phyloP scores from a whole-genome alignment of 1,284 basidiomycete genomes.

The Trichosporon sp. region DNA sequence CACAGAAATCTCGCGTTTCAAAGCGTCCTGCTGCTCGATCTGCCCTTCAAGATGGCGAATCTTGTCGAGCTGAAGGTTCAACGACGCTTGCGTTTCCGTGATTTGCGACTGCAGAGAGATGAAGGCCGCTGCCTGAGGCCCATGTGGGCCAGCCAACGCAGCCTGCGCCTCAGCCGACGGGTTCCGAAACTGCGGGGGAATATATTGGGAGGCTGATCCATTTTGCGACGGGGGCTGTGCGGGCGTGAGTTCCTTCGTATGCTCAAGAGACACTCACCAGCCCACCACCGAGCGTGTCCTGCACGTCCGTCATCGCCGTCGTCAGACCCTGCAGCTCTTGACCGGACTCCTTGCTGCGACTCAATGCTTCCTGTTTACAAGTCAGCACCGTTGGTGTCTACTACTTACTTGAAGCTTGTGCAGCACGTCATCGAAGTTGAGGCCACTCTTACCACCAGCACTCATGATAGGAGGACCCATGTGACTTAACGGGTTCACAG shows the following conservation, averaged over 20 bases:
- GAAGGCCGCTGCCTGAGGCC: slow-evolving; percentile 46
- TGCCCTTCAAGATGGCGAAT: slow-evolving; percentile 76
- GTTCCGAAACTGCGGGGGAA: slow-evolving; percentile 45
- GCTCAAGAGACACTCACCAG: slow-evolving; percentile 55
- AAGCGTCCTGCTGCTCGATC: slow-evolving; percentile 72
- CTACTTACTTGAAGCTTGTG: slow-evolving; percentile 50
- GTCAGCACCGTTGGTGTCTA: neutral
- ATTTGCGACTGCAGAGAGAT: slow-evolving; percentile 77
- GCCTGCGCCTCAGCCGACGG: slow-evolving; percentile 45
- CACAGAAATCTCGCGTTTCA: slow-evolving; percentile 72
- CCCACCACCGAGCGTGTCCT: slow-evolving; percentile 83
- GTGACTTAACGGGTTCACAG: slow-evolving; percentile 23
- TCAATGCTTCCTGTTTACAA: slow-evolving; percentile 71
- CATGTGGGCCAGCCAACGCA: slow-evolving; percentile 44
- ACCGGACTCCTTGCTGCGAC: slow-evolving; percentile 92
- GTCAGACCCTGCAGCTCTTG: slow-evolving; percentile 76
- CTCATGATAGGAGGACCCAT: slow-evolving; percentile 41
- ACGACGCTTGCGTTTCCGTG: slow-evolving; percentile 73
- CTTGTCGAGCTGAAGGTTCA: slow-evolving; percentile 77
- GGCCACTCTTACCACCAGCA: slow-evolving; percentile 46
- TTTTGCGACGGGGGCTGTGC: slow-evolving; percentile 52
- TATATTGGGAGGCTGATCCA: slow-evolving; percentile 43
- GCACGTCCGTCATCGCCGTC: slow-evolving; percentile 81
- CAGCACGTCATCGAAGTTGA: slow-evolving; percentile 54
- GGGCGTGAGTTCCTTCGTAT: neutral